Base-by-base conservation (phyloP, 345 rosid species). In the Tarenaya hassleriana region DNA sequence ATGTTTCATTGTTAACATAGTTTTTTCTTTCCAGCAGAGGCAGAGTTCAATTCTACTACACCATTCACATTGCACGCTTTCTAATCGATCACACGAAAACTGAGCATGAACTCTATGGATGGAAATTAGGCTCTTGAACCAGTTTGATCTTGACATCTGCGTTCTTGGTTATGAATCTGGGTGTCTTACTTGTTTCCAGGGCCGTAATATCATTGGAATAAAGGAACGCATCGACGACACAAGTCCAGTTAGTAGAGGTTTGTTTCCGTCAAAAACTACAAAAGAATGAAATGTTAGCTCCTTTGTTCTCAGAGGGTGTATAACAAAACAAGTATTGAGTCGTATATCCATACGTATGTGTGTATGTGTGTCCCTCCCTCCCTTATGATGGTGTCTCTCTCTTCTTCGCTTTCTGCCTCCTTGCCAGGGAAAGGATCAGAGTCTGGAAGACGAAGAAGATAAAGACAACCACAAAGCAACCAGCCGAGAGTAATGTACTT, bases 191-290 rank as follows among this genome's bases (percentile, higher is more conserved):
- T 41, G 47, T 48, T 67, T n/a, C 20, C 37, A 67, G 71, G 42
- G 35, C 11, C 41, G 66, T 34, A 67, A 35, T 34, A 51, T 60
- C 41, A 19, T 49, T 7, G 34, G 54, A 47, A 61, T 60, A 10
- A 41, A 48, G 19, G 37, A 54, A 17, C 52, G 61, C 17, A 13
- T 5, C 48, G 47, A 24, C 11, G 40, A 3, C 40, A 35, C 40
- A 6, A 24, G 46, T 40, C 35, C 41, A 41, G 16, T 60, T 34
- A 41, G 34, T 48, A n/a, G n/a, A n/a, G 66, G 66, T 67, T 54
- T 10, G 35, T 66, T 41, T 52, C 47, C 39, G 53, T 41, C 16
- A 10, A 7, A 10, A 35, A 35, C 40, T n/a, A 10, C 4, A 35
- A 35, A 35, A 10, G 9, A 35, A 10, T 11, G n/a, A 16, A 16